Percentiles rank a stretch among this genome's conserved stretches.
Evolutionary conservation across 768 basidiomycete species (phyloP).

Genomic region (Austroboletus eburneus): DNA sequence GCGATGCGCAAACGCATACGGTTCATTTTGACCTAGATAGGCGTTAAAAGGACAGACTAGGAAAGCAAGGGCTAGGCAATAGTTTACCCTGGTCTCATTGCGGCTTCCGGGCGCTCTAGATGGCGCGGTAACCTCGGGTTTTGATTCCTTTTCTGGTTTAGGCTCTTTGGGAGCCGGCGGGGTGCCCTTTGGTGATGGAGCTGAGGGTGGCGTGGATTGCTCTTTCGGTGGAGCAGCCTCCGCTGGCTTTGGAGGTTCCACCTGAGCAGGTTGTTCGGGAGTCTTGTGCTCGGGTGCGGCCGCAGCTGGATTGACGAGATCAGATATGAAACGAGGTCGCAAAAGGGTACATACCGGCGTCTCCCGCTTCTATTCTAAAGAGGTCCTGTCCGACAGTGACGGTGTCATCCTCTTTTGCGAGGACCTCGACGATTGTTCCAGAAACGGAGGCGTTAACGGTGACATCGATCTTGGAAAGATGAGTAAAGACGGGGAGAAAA

Average conservation of each 20-base stretch:
- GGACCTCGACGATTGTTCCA: slow-evolving; percentile 81
- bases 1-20: slow-evolving; percentile 97
- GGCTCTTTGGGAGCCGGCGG: slow-evolving; percentile 32
- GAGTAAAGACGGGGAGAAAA: not conserved
- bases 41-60: slow-evolving; percentile 1
- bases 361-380: slow-evolving; percentile 85
- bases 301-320: slow-evolving; percentile 18
- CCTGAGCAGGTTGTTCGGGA: slow-evolving; percentile 23
- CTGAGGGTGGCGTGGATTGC: slow-evolving; percentile 43
- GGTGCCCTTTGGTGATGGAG: slow-evolving; percentile 34
- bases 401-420: slow-evolving; percentile 90
- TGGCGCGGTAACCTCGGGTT: slow-evolving; percentile 28
- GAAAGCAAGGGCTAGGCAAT: not conserved
- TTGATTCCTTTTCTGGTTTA: slow-evolving; percentile 33
- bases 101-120: slow-evolving; percentile 50
- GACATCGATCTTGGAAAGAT: slow-evolving; percentile 76
- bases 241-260: slow-evolving; percentile 30
- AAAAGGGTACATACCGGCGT: slow-evolving; percentile 39
- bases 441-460: slow-evolving; percentile 90
- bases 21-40: slow-evolving; percentile 87
- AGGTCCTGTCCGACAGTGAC: slow-evolving; percentile 94
- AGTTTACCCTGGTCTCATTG: slow-evolving; percentile 77
- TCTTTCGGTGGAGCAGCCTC: slow-evolving; percentile 44
- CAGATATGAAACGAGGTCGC: not conserved
- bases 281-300: slow-evolving; percentile 27